Evolutionary conservation across 2,329 filamentous ascomycete genomes (phyloP), one percentile per base, ranked within the genome.

Genomic region (Penicillium sp.): DNA sequence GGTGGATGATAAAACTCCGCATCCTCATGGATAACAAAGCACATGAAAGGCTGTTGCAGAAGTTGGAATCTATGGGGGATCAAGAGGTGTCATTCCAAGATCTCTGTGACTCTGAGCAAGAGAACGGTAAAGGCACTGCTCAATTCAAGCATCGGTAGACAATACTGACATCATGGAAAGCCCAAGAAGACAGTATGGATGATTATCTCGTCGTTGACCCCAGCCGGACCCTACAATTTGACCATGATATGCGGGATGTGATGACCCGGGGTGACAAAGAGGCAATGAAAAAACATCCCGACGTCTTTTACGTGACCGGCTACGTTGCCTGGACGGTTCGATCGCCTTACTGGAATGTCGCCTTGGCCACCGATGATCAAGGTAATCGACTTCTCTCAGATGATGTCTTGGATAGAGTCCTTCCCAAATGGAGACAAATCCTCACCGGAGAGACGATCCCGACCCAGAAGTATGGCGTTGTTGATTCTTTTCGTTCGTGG

Each of bases 331-430:
- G 50, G 50, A 52, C 50, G 1, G 50, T 52, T 3, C 31, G 29
- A 31, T 34, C 50, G 15, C 39, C 50, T 45, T 52, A 36, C 29
- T 52, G 50, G 50, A 34, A 45, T 34, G 16, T 52, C 10, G 50
- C 50, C 21, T 46, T 52, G 29, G 50, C 50, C 29, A 52, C 29
- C 7, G 40, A 52, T 23, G 16, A 25, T 34, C 21, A 31, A 19
- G 49, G 49, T n/a, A 34, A 34, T 19, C 39, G 49, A 21, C 15
- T 27, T 16, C 49, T 51, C 16, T 27, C 49, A 5, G 27, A 51
- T 36, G 27, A 44, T 11, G 15, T 34, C 5, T 25, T 51, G 39
- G 49, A 51, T 15, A 23, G 4, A 15, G 49, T 45, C 13, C 49
- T 51, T 19, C 49, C 49, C 2, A 51, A 51, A 15, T 51, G 39